Evolutionary conservation across 164 flowering plant species (phyloP).

Genomic region (Hamamelis virginiana): DNA sequence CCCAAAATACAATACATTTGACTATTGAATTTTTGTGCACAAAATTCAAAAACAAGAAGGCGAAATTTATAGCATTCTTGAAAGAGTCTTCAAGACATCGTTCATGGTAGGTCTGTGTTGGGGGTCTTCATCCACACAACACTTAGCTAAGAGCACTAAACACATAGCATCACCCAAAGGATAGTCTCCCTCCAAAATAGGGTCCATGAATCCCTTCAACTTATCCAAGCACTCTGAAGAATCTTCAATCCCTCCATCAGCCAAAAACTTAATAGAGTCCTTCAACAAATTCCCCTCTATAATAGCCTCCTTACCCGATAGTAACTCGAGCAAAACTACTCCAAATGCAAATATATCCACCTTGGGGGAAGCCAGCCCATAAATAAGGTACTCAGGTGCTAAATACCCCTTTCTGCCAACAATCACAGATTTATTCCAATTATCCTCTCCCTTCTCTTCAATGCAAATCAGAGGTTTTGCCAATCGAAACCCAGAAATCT

Average conservation of each 20-base stretch:
- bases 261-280: slow-evolving; percentile 31
- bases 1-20: too few relatives aligned
- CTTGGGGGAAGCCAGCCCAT: slow-evolving; percentile 41
- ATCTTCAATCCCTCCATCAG: slow-evolving; percentile 29
- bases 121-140: slow-evolving; percentile 60
- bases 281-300: slow-evolving; percentile 22
- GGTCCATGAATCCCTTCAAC: slow-evolving; percentile 55
- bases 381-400: slow-evolving; percentile 46
- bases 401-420: slow-evolving; percentile 38
- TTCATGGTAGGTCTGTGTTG: slow-evolving; percentile 53
- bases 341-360: slow-evolving; percentile 67
- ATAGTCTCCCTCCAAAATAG: slow-evolving; percentile 41
- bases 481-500: slow-evolving; percentile 41
- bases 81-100: slow-evolving; percentile 50
- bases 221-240: slow-evolving; percentile 45
- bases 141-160: slow-evolving; percentile 49
- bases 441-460: slow-evolving; percentile 12
- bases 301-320: slow-evolving; percentile 47
- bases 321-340: slow-evolving; percentile 59
- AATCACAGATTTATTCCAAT: slow-evolving; percentile 25
- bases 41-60: background rate
- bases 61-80: slow-evolving; percentile 30
- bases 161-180: slow-evolving; percentile 43
- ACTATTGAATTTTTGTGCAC: too few relatives aligned
- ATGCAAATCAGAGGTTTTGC: slow-evolving; percentile 26